phyloP scores from a whole-genome alignment of 257 asterid species.

The Solanum bukasovii region DNA sequence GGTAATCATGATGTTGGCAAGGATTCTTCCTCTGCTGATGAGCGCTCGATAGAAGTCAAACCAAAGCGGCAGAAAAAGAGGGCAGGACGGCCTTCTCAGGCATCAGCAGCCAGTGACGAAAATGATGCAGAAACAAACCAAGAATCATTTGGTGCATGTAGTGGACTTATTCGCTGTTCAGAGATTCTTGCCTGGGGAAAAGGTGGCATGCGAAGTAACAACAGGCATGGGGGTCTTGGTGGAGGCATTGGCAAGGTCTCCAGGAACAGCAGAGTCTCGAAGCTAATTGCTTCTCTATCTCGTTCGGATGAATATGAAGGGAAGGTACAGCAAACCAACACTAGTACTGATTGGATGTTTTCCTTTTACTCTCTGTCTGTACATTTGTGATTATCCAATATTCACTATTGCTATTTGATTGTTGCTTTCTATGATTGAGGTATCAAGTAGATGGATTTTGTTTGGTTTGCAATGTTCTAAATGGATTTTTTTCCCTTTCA shows the following conservation, averaged over 20 bases:
- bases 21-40: constrained; percentile 85
- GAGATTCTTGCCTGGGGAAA: constrained; percentile 90
- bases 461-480: background rate
- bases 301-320: constrained; percentile 46
- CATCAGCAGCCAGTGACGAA: constrained; percentile 50
- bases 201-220: constrained; percentile 77
- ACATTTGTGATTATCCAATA: background rate
- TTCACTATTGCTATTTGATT: background rate
- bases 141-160: constrained; percentile 46
- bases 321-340: constrained; percentile 23
- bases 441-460: background rate
- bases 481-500: constrained; percentile 23
- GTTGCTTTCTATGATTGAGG: background rate
- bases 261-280: constrained; percentile 51
- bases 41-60: constrained; percentile 54
- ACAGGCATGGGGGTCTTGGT: constrained; percentile 50
- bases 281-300: constrained; percentile 58
- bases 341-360: background rate
- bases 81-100: constrained; percentile 52
- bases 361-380: background rate
- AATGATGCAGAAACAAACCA: constrained; percentile 59
- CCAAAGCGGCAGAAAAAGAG: constrained; percentile 62
- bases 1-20: constrained; percentile 66
- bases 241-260: constrained; percentile 46
- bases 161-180: constrained; percentile 44